Evolutionary conservation across 1,139 yeast genomes (phyloP).

Genomic region (Taphrina sp.): DNA sequence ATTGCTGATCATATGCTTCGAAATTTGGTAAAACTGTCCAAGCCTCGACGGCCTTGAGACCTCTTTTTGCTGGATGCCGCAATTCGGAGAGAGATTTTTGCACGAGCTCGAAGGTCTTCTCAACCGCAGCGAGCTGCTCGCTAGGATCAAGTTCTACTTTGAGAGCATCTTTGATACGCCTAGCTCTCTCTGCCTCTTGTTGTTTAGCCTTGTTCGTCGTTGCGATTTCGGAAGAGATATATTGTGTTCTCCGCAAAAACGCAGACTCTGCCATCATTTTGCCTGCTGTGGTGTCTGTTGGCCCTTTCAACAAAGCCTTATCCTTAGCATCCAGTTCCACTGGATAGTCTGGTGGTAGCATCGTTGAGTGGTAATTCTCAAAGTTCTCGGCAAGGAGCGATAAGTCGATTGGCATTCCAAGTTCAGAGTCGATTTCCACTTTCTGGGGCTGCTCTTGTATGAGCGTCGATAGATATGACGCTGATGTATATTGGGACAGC

Average conservation of each 20-base stretch:
- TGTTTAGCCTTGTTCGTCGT: slow-evolving; percentile 23
- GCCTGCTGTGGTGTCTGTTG: slow-evolving; percentile 52
- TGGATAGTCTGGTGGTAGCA: slow-evolving; percentile 41
- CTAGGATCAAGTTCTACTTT: slow-evolving; percentile 51
- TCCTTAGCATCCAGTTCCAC: slow-evolving; percentile 68
- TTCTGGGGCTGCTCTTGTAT: slow-evolving; percentile 71
- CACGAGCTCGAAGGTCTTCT: slow-evolving; percentile 67
- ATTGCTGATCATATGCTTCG: slow-evolving; percentile 68
- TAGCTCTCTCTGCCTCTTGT: slow-evolving; percentile 26
- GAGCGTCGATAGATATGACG: slow-evolving; percentile 67
- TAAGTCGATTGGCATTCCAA: slow-evolving; percentile 79
- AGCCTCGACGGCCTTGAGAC: slow-evolving; percentile 67
- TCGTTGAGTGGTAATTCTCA: slow-evolving; percentile 57
- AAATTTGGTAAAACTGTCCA: slow-evolving; percentile 87
- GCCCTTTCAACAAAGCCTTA: slow-evolving; percentile 73
- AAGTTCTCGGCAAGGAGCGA: slow-evolving; percentile 66
- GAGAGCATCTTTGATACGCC: slow-evolving; percentile 16
- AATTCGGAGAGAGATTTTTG: slow-evolving; percentile 40
- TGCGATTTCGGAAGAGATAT: slow-evolving; percentile 55
- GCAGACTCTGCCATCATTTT: slow-evolving; percentile 59
- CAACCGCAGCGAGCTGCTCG: slow-evolving; percentile 65
- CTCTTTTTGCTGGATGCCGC: slow-evolving; percentile 73
- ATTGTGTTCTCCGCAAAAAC: slow-evolving; percentile 90
- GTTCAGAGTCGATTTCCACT: slow-evolving; percentile 66
- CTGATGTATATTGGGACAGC: slow-evolving; percentile 52